These are phyloP conservation scores for Monosporascus ibericus DNA, from an alignment of 2,329 filamentous ascomycete species.

Conservation along the genomic window DNA sequence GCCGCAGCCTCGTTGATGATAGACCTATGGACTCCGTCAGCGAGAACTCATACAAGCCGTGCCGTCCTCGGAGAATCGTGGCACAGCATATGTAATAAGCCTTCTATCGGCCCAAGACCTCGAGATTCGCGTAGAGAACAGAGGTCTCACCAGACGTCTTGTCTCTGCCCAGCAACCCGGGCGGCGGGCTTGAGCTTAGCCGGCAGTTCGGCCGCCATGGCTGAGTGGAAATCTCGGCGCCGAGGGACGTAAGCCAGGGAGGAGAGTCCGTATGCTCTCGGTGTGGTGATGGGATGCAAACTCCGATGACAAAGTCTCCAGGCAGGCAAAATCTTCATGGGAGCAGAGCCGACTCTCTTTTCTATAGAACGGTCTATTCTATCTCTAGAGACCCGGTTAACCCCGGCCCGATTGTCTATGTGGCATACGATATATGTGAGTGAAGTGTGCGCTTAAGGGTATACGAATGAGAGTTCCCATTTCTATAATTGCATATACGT, in stretches of 20 bases:
- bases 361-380: background rate
- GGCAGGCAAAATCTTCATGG: conserved; percentile 16
- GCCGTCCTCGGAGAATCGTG: conserved; percentile 1
- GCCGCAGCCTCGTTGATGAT: conserved; percentile 62
- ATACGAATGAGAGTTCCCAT: background rate
- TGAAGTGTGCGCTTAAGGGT: background rate
- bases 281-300: background rate
- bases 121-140: too few species aligned
- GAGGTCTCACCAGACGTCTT: conserved; percentile 45
- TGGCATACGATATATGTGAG: background rate
- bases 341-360: background rate
- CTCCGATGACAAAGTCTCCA: conserved; percentile 6
- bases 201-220: conserved; percentile 33
- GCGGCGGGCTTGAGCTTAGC: conserved; percentile 45
- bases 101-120: too few species aligned
- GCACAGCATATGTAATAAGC: background rate
- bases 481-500: background rate
- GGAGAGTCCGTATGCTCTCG: background rate
- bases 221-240: conserved; percentile 21
- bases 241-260: background rate
- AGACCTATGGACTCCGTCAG: conserved; percentile 37
- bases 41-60: background rate
- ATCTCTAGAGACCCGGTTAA: conserved; percentile 1
- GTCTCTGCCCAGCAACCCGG: conserved; percentile 41
- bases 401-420: background rate